Conservation (phyloP, 176 grass and related monocot genomes). For the Cymbopogon citratus region DNA sequence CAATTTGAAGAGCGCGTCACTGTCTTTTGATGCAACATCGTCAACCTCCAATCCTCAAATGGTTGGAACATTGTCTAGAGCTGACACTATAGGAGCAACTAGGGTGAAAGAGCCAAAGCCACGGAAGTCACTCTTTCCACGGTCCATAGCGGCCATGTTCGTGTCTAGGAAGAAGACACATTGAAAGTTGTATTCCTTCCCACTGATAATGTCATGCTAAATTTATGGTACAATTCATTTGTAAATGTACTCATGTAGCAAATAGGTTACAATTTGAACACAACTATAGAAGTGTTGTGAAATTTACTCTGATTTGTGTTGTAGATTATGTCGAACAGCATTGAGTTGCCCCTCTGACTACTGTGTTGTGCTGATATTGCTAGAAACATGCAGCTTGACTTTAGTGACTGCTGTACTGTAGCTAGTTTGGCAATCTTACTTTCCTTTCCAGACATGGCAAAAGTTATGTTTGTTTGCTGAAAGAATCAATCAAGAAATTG, state of each 20-base stretch:
- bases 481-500: background rate
- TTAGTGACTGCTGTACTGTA: background rate
- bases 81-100: conserved; percentile 25
- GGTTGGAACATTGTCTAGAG: conserved; percentile 17
- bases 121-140: conserved; percentile 48
- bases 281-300: background rate
- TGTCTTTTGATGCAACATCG: conserved; percentile 24
- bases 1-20: background rate
- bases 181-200: conserved; percentile 17
- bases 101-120: conserved; percentile 12
- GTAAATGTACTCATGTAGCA: conserved; percentile 37
- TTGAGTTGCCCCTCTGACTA: background rate
- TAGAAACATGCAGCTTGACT: background rate
- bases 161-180: conserved; percentile 62
- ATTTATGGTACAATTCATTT: conserved; percentile 17
- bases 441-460: background rate
- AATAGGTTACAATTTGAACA: conserved; percentile 5
- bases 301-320: background rate
- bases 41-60: conserved; percentile 1
- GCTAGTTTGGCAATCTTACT: background rate
- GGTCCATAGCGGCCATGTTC: conserved; percentile 47
- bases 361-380: background rate
- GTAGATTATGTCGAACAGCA: background rate
- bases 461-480: background rate
- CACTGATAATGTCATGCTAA: background rate